phyloP scores from a whole-genome alignment of 805 yeast species.

The Candida anglica region DNA sequence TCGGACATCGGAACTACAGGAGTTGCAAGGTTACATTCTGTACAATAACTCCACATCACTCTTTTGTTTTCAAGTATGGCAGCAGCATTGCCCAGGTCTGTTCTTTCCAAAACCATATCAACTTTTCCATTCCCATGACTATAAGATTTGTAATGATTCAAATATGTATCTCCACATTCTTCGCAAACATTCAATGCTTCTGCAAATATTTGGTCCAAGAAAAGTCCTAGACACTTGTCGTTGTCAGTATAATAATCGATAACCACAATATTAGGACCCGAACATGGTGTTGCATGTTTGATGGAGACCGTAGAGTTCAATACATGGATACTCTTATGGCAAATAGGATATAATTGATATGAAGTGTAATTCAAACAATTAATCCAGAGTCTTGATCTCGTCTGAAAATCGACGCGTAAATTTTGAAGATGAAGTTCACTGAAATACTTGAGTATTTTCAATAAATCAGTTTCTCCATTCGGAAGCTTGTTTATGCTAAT shows the following conservation, averaged over 20 bases:
- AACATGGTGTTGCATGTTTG: slow-evolving; percentile 84
- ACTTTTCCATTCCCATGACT: slow-evolving; percentile 85
- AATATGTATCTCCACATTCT: slow-evolving; percentile 70
- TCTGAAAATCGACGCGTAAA: slow-evolving; percentile 48
- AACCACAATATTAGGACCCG: slow-evolving; percentile 82
- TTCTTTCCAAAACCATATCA: slow-evolving; percentile 66
- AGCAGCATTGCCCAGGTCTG: slow-evolving; percentile 17
- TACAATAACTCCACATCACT: slow-evolving; percentile 90
- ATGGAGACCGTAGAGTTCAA: slow-evolving; percentile 79
- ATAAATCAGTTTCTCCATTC: slow-evolving; percentile 27
- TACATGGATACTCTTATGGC: slow-evolving; percentile 75
- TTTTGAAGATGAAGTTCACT: slow-evolving; percentile 33
- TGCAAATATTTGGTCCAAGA: slow-evolving; percentile 71
- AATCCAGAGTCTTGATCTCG: slow-evolving; percentile 46
- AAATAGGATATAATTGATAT: slow-evolving; percentile 39
- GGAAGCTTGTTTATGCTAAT: slow-evolving; percentile 32
- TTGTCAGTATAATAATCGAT: slow-evolving; percentile 88
- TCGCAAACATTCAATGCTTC: slow-evolving; percentile 67
- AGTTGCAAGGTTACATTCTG: slow-evolving; percentile 67
- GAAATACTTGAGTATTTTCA: slow-evolving; percentile 32
- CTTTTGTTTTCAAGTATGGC: slow-evolving; percentile 42
- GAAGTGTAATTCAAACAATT: slow-evolving; percentile 32
- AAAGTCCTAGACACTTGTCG: slow-evolving; percentile 87
- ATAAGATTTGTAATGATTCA: slow-evolving; percentile 80
- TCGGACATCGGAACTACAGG: slow-evolving; percentile 82